A percentile compares a stretch with the other conserved stretches of the same genome.
phyloP scores from a whole-genome alignment of 2,329 filamentous ascomycete genomes.

The Sphaerulina vaccinii region DNA sequence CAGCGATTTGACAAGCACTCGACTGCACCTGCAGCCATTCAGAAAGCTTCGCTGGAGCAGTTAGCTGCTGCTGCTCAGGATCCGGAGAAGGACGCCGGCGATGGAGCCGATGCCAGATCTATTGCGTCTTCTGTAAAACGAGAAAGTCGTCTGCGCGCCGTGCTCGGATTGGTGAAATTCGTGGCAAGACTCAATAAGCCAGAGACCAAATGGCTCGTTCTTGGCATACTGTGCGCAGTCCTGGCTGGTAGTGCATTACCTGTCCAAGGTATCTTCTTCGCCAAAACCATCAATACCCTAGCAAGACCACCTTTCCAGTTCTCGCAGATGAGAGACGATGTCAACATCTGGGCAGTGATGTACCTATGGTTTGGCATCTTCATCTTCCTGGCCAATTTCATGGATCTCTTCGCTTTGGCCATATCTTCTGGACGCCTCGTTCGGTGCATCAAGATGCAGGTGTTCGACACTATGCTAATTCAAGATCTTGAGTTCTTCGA shows the following conservation, averaged over 20 bases:
- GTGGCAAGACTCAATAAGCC: no score
- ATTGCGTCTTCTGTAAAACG: no score
- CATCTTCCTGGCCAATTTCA: slow-evolving; percentile 60
- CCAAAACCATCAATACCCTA: no score
- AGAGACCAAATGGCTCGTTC: no score
- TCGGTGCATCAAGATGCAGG: slow-evolving; percentile 61
- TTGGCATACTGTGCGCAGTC: no score
- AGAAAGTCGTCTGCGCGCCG: no score
- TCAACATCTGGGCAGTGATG: slow-evolving; percentile 58
- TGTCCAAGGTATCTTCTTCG: no score
- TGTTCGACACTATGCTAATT: slow-evolving; percentile 64
- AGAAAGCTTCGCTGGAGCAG: neutral
- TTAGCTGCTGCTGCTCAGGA: neutral
- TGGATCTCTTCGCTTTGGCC: slow-evolving; percentile 59
- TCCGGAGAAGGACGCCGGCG: neutral
- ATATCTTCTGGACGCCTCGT: slow-evolving; percentile 63
- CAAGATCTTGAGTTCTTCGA: no score
- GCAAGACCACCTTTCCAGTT: no score
- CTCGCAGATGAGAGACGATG: slow-evolving; percentile 42
- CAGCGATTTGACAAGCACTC: slow-evolving; percentile 4
- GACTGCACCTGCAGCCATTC: neutral
- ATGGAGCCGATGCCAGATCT: neutral
- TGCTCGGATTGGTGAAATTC: no score
- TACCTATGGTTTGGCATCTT: slow-evolving; percentile 61
- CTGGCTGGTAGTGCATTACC: no score